A percentile compares a stretch with the other conserved stretches of the same genome.
phyloP scores from a whole-genome alignment of 2,329 filamentous ascomycete genomes.

The Botrytis deweyae region DNA sequence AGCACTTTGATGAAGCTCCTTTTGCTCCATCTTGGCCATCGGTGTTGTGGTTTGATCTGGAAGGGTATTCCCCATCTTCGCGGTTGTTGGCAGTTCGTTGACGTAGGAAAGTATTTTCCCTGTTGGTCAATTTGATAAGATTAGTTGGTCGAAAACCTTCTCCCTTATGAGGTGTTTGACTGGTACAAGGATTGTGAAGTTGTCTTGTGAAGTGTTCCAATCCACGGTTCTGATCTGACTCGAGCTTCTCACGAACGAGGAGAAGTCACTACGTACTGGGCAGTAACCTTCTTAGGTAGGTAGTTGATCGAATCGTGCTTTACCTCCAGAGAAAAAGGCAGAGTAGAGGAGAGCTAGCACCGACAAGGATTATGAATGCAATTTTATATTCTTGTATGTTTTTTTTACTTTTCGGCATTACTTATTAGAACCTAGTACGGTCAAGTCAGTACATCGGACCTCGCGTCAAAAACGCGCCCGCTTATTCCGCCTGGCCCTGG shows the following conservation, averaged over 20 bases:
- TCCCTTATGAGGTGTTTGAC: neutral
- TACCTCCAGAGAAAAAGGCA: neutral
- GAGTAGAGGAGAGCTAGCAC: neutral
- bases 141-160: neutral
- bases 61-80: neutral
- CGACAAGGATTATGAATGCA: neutral
- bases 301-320: neutral
- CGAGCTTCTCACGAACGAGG: neutral
- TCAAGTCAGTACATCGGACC: neutral
- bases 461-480: slow-evolving; percentile 16
- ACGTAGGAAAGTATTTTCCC: neutral
- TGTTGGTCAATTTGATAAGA: neutral
- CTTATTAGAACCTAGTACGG: neutral
- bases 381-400: neutral
- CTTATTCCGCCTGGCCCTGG: slow-evolving; percentile 10
- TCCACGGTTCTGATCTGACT: neutral
- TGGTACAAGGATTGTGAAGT: neutral
- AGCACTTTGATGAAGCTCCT: slow-evolving; percentile 78
- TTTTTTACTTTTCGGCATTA: slow-evolving; percentile 9
- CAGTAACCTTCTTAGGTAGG: neutral
- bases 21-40: slow-evolving; percentile 27
- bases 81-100: neutral
- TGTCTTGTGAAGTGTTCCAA: neutral
- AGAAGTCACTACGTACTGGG: neutral
- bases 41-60: neutral